Evolutionary conservation across 371 early-diverging fungal genomes (phyloP).

Genomic region (Rhizopus microsporus): DNA sequence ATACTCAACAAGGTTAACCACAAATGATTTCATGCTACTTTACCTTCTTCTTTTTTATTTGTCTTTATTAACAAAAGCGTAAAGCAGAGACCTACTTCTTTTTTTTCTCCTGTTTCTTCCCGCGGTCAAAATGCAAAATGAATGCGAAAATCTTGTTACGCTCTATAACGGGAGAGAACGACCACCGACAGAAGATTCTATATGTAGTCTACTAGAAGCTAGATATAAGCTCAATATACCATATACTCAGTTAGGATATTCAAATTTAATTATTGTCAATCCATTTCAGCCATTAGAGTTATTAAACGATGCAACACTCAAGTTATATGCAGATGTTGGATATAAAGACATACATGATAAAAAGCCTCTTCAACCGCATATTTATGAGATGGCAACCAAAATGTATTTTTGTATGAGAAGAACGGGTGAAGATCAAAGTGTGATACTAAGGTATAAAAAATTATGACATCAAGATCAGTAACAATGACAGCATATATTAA

Average conservation of each 20-base stretch:
- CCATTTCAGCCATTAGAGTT: constrained; percentile 49
- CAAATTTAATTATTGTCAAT: constrained; percentile 57
- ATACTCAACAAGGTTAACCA: too few species aligned
- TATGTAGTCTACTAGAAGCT: constrained; percentile 46
- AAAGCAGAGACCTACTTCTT: too few species aligned
- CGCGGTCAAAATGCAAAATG: too few species aligned
- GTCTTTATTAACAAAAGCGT: too few species aligned
- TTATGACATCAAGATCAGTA: not conserved
- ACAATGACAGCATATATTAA: not conserved
- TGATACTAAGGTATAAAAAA: constrained; percentile 62
- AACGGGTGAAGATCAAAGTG: constrained; percentile 77
- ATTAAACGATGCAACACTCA: constrained; percentile 48
- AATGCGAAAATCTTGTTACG: too few species aligned
- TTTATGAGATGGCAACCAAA: constrained; percentile 57
- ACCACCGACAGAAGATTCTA: constrained; percentile 47
- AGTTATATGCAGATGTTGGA: constrained; percentile 48
- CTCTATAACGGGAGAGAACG: too few species aligned
- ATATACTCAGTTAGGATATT: constrained; percentile 59
- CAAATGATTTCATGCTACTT: too few species aligned
- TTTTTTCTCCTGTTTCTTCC: too few species aligned
- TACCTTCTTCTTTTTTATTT: too few species aligned
- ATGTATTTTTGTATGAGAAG: constrained; percentile 76
- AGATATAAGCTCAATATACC: constrained; percentile 50
- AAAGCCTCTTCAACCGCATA: constrained; percentile 43
- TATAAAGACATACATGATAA: constrained; percentile 38